These are phyloP conservation scores for Leccinum obscurum DNA, from an alignment of 768 basidiomycete genomes.

Conservation along the genomic window DNA sequence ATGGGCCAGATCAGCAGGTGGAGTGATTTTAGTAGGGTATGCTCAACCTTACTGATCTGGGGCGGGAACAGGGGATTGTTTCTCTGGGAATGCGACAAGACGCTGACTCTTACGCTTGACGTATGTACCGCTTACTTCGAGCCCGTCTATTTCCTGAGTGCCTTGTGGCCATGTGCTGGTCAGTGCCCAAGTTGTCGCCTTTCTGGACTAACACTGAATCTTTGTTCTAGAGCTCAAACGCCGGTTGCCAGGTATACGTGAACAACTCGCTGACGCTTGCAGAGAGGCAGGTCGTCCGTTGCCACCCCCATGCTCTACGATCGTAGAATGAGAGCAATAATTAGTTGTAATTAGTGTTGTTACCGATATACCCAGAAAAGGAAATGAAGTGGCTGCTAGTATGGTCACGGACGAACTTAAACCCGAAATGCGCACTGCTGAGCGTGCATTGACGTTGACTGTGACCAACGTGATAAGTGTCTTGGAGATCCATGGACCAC, in stretches of 20 bases:
- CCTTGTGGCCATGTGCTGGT: conserved; percentile 68
- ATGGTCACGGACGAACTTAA: conserved; percentile 23
- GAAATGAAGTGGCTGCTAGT: conserved; percentile 27
- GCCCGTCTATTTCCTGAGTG: conserved; percentile 60
- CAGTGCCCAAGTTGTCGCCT: conserved; percentile 17
- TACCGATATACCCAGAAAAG: conserved; percentile 23
- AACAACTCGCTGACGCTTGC: conserved; percentile 48
- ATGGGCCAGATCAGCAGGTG: conserved; percentile 68
- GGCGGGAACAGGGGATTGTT: conserved; percentile 44
- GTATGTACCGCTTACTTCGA: conserved; percentile 61
- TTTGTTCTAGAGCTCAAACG: conserved; percentile 47
- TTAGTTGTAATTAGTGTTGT: background rate
- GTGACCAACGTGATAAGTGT: conserved; percentile 19
- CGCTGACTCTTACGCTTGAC: conserved; percentile 59
- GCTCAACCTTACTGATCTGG: conserved; percentile 15
- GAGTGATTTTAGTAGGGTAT: conserved; percentile 10
- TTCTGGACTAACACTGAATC: conserved; percentile 7
- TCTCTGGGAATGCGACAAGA: conserved; percentile 62
- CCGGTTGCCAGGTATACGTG: conserved; percentile 47
- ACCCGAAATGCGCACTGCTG: conserved; percentile 17
- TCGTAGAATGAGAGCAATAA: background rate
- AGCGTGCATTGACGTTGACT: conserved; percentile 19
- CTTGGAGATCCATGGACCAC: conserved; percentile 20
- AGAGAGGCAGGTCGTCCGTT: conserved; percentile 45
- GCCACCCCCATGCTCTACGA: conserved; percentile 36